These are phyloP conservation scores for Ceratobasidium sp. DNA, from an alignment of 1,284 basidiomycete genomes.

Conservation along the genomic window DNA sequence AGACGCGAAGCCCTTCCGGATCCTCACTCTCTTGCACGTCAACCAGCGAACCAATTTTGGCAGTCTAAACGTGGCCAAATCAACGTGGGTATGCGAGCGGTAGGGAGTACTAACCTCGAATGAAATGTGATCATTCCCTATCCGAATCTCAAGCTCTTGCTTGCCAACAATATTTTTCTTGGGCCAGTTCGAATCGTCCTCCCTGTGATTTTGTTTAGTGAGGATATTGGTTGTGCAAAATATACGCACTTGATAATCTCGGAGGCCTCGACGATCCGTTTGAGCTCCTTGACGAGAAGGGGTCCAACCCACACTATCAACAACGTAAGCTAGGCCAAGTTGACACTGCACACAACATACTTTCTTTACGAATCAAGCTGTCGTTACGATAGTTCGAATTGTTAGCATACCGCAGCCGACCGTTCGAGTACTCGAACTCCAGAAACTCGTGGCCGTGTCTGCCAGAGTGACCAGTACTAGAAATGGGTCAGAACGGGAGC, in stretches of 20 bases:
- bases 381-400: constrained; percentile 99
- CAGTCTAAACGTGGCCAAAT: constrained; percentile 66
- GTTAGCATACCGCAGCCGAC: constrained; percentile 95
- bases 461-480: constrained; percentile 91
- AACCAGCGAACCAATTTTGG: constrained; percentile 95
- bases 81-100: not conserved
- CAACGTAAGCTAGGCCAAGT: constrained; percentile 20
- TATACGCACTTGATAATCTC: constrained; percentile 88
- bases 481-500: constrained; percentile 7
- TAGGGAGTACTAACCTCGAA: constrained; percentile 79
- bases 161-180: constrained; percentile 98
- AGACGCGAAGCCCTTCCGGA: constrained; percentile 96
- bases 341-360: constrained; percentile 58
- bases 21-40: constrained; percentile 98
- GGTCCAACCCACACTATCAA: constrained; percentile 90
- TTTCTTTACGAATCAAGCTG: constrained; percentile 96
- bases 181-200: constrained; percentile 98
- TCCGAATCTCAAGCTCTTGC: constrained; percentile 94
- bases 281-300: constrained; percentile 90
- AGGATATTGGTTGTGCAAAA: not conserved
- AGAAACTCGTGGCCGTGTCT: constrained; percentile 98
- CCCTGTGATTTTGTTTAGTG: constrained; percentile 59
- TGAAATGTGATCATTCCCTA: constrained; percentile 95
- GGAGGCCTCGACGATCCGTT: constrained; percentile 91
- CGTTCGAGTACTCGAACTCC: constrained; percentile 98